Base-by-base conservation (phyloP, 2,329 filamentous ascomycete genomes). In the Claviceps lovelessii region DNA sequence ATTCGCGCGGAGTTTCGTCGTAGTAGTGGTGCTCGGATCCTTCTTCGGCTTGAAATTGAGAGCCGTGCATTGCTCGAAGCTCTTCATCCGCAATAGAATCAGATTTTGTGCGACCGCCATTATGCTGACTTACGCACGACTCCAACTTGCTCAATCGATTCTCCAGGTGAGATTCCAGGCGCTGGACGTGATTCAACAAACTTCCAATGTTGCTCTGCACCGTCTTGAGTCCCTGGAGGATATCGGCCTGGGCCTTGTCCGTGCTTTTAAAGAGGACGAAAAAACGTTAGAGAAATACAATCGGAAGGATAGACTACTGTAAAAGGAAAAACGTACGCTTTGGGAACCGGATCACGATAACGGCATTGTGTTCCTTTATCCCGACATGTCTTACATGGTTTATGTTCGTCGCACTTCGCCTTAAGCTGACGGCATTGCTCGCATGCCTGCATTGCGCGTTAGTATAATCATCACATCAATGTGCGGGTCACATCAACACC, bases 291-390 rank as follows among this genome's bases (percentile, higher is more conserved):
- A 45, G 19, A 49, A 19, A 5, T 3, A 37, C 10, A 33, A 37
- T 37, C 8, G 37, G 3, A 5, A 17, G 15, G 15, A 5, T n/a
- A 50, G 7, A 13, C 11, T 3, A n/a, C 17, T 31, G 17, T 42
- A 29, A n/a, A 42, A 19, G 23, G 5, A 3, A 4, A 55, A 3
- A 55, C 55, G 44, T 76, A 95, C 88, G 94, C 91, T 65, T 94
- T 93, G 17, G 89, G 89, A 28, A 89, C 86, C 6, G 93, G 86
- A 64, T 96, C 90, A 60, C 90, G 84, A 68, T 96, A 97, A 68
- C 88, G 84, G 73, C 88, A 98, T 53, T 83, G 78, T 37, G 89
- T 77, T 60, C 80, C 84, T 66, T 94, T 94, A 61, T 97, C 90
- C 62, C 85, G 86, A 68, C 93, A 98, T 63, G 85, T 88, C 65